Percentiles rank a stretch among this genome's conserved stretches.
Evolutionary conservation across 495 filamentous ascomycete species (phyloP).

Genomic region (Alectoria sarmentosa): DNA sequence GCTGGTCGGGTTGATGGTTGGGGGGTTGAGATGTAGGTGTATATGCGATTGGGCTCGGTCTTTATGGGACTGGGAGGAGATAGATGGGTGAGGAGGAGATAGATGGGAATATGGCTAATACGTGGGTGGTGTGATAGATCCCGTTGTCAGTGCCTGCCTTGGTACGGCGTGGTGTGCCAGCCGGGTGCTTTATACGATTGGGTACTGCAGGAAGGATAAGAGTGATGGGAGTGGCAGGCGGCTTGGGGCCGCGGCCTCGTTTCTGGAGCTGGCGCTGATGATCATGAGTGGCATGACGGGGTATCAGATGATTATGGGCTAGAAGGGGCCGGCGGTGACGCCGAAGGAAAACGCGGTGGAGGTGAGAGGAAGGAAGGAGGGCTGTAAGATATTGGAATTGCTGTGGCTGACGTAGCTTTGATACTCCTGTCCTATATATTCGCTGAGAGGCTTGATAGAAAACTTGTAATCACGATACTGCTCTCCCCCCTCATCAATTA

Average conservation of each 20-base stretch:
- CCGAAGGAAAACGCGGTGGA: background rate
- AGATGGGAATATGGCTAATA: conserved; percentile 21
- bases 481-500: too few relatives aligned
- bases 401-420: background rate
- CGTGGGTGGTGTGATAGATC: conserved; percentile 35
- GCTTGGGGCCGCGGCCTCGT: conserved; percentile 34
- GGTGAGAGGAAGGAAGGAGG: background rate
- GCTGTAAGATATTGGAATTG: background rate
- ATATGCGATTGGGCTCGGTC: background rate
- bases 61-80: background rate
- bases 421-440: background rate
- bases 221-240: conserved; percentile 42
- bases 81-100: background rate
- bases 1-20: conserved; percentile 50
- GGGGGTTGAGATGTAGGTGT: conserved; percentile 24
- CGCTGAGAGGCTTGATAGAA: background rate
- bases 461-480: too few relatives aligned
- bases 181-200: conserved; percentile 49
- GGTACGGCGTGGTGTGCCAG: conserved; percentile 50
- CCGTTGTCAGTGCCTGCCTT: conserved; percentile 43
- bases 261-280: conserved; percentile 41
- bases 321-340: background rate
- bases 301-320: conserved; percentile 23
- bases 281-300: conserved; percentile 34
- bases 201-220: conserved; percentile 50